Percentiles rank a stretch among this genome's conserved stretches.
Conservation (phyloP, 495 filamentous ascomycete genomes). For the Aspergillus heteromorphus region DNA sequence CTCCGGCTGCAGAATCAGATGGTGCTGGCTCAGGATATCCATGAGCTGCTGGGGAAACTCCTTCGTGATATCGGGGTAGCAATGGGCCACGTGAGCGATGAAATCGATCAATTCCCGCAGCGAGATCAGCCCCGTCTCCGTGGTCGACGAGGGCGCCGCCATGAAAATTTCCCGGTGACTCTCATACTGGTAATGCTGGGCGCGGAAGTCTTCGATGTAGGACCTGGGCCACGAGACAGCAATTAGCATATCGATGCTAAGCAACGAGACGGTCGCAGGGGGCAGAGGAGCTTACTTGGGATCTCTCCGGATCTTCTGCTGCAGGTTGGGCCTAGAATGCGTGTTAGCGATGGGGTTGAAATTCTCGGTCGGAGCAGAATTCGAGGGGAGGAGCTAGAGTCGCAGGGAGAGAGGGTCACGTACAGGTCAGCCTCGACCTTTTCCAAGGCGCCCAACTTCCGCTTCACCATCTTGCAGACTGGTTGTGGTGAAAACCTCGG, state of each 20-base stretch:
- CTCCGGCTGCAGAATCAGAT: conserved; percentile 71
- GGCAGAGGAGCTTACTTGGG: conserved; percentile 54
- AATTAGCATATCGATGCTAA: conserved; percentile 4
- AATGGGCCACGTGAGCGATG: conserved; percentile 86
- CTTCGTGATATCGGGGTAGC: conserved; percentile 75
- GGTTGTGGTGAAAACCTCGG: neutral
- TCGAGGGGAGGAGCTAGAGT: too few species aligned
- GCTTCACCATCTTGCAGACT: conserved; percentile 62
- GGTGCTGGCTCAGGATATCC: conserved; percentile 71
- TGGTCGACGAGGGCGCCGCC: conserved; percentile 68
- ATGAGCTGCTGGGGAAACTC: conserved; percentile 77
- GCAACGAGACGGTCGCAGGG: neutral
- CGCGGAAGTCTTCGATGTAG: conserved; percentile 78
- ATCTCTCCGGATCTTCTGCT: conserved; percentile 83
- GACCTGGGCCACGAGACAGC: conserved; percentile 43
- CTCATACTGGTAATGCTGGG: conserved; percentile 90
- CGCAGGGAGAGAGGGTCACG: conserved; percentile 21
- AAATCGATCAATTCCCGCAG: conserved; percentile 85
- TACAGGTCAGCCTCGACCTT: conserved; percentile 89
- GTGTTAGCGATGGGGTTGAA: conserved; percentile 20
- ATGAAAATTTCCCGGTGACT: conserved; percentile 86
- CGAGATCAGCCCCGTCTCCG: conserved; percentile 68
- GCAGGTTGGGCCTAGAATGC: conserved; percentile 63
- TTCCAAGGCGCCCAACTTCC: conserved; percentile 84
- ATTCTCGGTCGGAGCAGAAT: too few species aligned